Conservation (phyloP, 306 rosid species). For the Gastrolobium villosum region DNA sequence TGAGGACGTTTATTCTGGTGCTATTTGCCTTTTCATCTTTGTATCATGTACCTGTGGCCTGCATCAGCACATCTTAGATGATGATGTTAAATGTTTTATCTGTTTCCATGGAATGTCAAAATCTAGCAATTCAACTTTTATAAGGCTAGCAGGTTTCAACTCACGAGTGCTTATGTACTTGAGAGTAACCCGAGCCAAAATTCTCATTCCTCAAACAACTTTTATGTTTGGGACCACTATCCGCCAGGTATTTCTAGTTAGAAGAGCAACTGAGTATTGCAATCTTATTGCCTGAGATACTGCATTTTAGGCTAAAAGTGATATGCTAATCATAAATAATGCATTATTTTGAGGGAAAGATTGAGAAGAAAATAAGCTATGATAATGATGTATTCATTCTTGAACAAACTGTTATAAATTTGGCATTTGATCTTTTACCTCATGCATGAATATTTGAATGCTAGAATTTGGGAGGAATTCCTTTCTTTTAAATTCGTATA, state of each 20-base stretch:
- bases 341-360: background rate
- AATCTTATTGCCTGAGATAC: background rate
- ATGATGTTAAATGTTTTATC: slow-evolving; percentile 15
- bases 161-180: background rate
- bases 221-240: background rate
- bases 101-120: background rate
- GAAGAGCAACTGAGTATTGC: background rate
- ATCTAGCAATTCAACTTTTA: background rate
- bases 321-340: background rate
- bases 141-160: background rate
- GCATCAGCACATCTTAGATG: slow-evolving; percentile 10
- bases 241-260: background rate
- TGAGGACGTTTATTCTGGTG: background rate
- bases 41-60: slow-evolving; percentile 23
- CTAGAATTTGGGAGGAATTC: background rate
- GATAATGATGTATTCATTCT: background rate
- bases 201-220: background rate
- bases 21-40: slow-evolving; percentile 11
- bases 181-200: background rate
- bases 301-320: background rate
- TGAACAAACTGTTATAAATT: background rate
- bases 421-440: background rate
- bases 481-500: background rate
- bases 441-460: background rate
- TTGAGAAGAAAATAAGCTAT: background rate